Evolutionary conservation across 139 green algal species (phyloP).

Genomic region (Axilococcus clingmanii): DNA sequence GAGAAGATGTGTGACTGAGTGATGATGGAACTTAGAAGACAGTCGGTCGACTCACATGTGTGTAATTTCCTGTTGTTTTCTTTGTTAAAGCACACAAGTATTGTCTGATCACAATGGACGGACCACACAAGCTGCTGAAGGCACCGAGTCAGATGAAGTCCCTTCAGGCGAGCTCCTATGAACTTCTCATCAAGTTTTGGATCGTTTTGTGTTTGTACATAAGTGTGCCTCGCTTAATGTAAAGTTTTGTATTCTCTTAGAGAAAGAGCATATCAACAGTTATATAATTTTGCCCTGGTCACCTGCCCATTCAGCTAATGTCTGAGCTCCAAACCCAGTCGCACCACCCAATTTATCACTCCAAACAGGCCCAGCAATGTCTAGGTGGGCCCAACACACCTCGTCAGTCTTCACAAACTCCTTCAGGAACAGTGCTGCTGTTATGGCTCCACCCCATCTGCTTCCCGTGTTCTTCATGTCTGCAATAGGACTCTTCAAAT

Average conservation of each 20-base stretch:
- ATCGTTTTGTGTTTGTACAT: too few relatives aligned
- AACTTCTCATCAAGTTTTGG: too few relatives aligned
- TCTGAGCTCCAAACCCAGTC: constrained; percentile 82
- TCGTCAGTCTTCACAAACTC: constrained; percentile 64
- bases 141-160: too few relatives aligned
- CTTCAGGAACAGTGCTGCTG: constrained; percentile 88
- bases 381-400: constrained; percentile 85
- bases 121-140: too few relatives aligned
- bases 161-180: too few relatives aligned
- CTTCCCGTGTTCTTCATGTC: constrained; percentile 69
- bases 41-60: too few relatives aligned
- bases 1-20: too few relatives aligned
- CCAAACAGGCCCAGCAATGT: constrained; percentile 88
- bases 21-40: too few relatives aligned
- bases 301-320: constrained; percentile 74
- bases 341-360: constrained; percentile 65
- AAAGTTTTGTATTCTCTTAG: not conserved
- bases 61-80: too few relatives aligned
- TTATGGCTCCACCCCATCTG: constrained; percentile 75
- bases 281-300: not conserved
- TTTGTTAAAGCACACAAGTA: too few relatives aligned
- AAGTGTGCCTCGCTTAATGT: too few relatives aligned
- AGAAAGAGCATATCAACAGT: not conserved
- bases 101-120: too few relatives aligned
- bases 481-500: constrained; percentile 52